Conservation (phyloP, 768 basidiomycete species). For the Podaxis sp. region DNA sequence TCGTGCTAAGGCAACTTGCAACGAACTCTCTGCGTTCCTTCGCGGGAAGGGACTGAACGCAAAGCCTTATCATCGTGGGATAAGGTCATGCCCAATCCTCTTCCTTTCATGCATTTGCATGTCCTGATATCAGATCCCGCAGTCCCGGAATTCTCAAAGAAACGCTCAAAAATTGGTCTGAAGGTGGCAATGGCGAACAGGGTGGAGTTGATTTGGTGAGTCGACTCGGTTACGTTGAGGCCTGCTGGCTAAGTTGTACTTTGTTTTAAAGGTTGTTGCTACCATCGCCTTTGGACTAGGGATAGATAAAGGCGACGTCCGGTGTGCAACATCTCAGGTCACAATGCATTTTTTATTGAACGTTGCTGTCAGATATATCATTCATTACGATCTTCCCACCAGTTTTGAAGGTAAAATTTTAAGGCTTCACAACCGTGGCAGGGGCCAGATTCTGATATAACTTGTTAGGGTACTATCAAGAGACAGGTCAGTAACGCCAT, state of each 20-base stretch:
- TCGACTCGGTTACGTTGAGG: background rate
- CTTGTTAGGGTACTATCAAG: constrained; percentile 75
- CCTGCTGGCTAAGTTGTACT: background rate
- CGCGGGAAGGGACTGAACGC: constrained; percentile 64
- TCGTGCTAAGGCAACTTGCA: constrained; percentile 62
- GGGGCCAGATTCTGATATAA: constrained; percentile 1
- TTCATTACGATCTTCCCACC: constrained; percentile 81
- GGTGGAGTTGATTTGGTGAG: constrained; percentile 64
- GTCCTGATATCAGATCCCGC: background rate
- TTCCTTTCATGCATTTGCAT: background rate
- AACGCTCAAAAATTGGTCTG: constrained; percentile 60
- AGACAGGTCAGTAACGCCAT: constrained; percentile 54
- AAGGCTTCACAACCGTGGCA: background rate
- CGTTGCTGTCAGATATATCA: constrained; percentile 51
- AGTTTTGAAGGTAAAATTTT: constrained; percentile 68
- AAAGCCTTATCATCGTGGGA: constrained; percentile 72
- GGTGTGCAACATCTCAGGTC: constrained; percentile 31
- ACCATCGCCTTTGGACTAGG: constrained; percentile 87
- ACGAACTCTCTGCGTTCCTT: constrained; percentile 65
- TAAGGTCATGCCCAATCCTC: constrained; percentile 39
- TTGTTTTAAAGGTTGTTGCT: constrained; percentile 59
- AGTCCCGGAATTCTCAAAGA: constrained; percentile 53
- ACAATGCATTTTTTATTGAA: background rate
- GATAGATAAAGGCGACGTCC: constrained; percentile 79
- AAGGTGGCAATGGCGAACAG: constrained; percentile 43